These are phyloP conservation scores for Vicia faba DNA, from an alignment of 306 rosid genomes.

Conservation along the genomic window DNA sequence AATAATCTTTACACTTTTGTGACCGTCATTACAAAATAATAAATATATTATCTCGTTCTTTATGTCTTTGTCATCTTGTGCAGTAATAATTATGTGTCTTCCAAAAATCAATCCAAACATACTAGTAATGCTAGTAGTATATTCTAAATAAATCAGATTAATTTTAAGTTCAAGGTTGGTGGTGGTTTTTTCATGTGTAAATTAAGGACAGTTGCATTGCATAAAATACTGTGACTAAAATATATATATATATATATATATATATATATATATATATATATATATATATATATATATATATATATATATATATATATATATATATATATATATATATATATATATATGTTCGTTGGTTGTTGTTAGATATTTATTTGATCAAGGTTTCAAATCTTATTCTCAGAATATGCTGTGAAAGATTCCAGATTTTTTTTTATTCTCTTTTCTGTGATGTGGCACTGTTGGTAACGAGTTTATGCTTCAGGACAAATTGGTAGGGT, in stretches of 20 bases:
- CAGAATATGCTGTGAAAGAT: conserved; percentile 17
- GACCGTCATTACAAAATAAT: no score
- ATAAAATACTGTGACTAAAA: neutral
- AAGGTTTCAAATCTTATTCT: neutral
- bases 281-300: no score
- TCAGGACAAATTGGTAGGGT: neutral
- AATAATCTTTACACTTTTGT: no score
- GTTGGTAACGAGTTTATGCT: neutral
- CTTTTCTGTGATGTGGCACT: neutral
- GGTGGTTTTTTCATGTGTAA: neutral
- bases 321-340: no score
- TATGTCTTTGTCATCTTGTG: no score
- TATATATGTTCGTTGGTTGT: neutral
- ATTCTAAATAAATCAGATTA: neutral
- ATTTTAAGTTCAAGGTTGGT: conserved; percentile 2
- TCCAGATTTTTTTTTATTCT: neutral
- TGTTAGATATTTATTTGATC: neutral
- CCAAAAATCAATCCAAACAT: no score
- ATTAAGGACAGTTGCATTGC: neutral
- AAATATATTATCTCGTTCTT: no score
- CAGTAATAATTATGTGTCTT: no score
- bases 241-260: neutral
- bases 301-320: no score
- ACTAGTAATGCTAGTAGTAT: no score
- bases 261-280: no score